Base-by-base conservation (phyloP, 208 protist species). In the Wallacemonas sp. region DNA sequence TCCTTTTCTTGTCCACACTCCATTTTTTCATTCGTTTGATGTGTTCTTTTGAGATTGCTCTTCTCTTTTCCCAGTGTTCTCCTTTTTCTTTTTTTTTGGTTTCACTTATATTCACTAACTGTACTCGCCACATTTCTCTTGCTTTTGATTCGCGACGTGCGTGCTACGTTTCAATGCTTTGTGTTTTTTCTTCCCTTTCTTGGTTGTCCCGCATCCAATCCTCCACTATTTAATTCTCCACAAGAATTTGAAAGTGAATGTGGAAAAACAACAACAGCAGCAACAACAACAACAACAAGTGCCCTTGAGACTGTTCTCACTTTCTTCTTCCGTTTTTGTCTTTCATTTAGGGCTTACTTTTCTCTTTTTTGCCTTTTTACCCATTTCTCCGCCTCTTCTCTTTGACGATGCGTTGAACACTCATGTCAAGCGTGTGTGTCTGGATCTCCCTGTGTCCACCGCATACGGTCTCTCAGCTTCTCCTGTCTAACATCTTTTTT, bases 181-280 rank as follows among this genome's bases (percentile, higher is more conserved):
- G n/a, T 43, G 44, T 63, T 63, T 6, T 66, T 52, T 29, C 14
- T 68, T 68, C 65, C 34, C 64, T 74, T 68, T 61, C 67, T 48
- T 68, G 19, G 21, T 57, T 47, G 48, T 32, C 29, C 61, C 6
- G 33, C 24, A 68, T 23, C 27, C 43, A 57, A 62, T 26, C 3
- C 30, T 55, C n/a, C 30, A 19, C 4, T 67, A 64, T 34, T 9
- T 64, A 16, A 21, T 65, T 58, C 34, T 70, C 21, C 14, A 30
- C n/a, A n/a, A n/a, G n/a, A n/a, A n/a, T n/a, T n/a, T n/a, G n/a
- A n/a, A n/a, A n/a, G n/a, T n/a, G n/a, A n/a, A n/a, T n/a, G n/a
- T n/a, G n/a, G 14, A 41, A 41, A 41, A 41, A 41, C 6, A 41
- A 41, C 6, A 41, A 41, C 6, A 41, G 36, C 6, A 41, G 14